Percentiles rank a stretch among this genome's conserved stretches.
These are phyloP conservation scores for Pseudisothecium myosuroides DNA, from an alignment of 225 moss, liverwort and hornwort genomes.

Conservation along the genomic window DNA sequence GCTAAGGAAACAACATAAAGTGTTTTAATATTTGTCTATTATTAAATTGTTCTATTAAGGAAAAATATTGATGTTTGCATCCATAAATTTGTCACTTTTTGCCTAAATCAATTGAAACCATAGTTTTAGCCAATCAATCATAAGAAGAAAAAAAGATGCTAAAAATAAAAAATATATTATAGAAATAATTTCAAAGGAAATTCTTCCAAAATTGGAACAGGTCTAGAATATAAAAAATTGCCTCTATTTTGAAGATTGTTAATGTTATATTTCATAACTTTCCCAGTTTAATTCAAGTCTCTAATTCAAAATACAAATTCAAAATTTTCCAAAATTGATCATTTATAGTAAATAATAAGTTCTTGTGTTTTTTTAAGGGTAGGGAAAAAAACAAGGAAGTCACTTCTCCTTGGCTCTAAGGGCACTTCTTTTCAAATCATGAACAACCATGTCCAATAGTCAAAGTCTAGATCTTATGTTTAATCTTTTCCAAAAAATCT, in stretches of 20 bases:
- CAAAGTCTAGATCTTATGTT: too few species aligned
- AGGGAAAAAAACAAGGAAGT: fast-evolving
- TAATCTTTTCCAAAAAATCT: too few species aligned
- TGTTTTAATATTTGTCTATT: background rate
- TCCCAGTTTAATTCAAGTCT: fast-evolving
- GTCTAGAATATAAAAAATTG: background rate
- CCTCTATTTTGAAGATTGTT: background rate
- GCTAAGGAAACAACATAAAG: background rate
- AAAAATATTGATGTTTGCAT: background rate
- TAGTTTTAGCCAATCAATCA: fast-evolving
- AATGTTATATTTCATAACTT: too few species aligned
- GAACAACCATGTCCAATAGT: too few species aligned
- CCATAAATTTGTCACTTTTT: background rate
- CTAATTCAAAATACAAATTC: background rate
- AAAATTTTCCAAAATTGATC: background rate
- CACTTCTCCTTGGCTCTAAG: too few species aligned
- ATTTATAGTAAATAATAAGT: background rate
- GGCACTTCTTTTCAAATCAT: too few species aligned
- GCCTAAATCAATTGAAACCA: background rate
- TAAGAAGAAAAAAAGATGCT: background rate
- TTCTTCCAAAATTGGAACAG: background rate
- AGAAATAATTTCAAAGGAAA: too few species aligned
- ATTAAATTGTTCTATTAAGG: fast-evolving
- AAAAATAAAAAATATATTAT: background rate
- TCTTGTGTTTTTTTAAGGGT: fast-evolving